Conservation (phyloP, 202 grass and related monocot genomes). For the Tripidium arundinaceum region DNA sequence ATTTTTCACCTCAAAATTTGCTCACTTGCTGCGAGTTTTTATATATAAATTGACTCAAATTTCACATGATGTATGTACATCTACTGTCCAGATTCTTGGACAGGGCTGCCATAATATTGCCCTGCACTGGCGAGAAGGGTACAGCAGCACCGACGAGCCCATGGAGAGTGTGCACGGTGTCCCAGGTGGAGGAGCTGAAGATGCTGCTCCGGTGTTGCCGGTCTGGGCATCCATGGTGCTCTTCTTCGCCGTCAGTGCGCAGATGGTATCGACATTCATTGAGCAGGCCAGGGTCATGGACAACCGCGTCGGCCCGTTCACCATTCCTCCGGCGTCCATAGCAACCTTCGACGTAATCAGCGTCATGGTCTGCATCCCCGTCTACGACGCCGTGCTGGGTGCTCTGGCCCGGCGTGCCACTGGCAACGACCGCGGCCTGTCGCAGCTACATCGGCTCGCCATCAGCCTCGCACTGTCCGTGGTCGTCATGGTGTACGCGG, state of each 20-base stretch:
- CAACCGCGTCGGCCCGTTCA: slow-evolving; percentile 20
- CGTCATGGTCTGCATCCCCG: slow-evolving; percentile 41
- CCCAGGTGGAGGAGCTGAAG: slow-evolving; percentile 57
- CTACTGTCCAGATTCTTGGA: slow-evolving; percentile 41
- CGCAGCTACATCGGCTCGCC: slow-evolving; percentile 48
- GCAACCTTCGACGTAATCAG: slow-evolving; percentile 31
- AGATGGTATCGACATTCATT: slow-evolving; percentile 44
- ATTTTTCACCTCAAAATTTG: no score
- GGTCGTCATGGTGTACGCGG: slow-evolving; percentile 28
- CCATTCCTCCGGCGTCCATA: slow-evolving; percentile 42
- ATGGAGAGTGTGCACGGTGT: slow-evolving; percentile 43
- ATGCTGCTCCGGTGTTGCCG: slow-evolving; percentile 38
- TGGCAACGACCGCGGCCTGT: slow-evolving; percentile 45
- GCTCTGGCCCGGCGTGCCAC: slow-evolving; percentile 39
- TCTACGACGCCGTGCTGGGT: slow-evolving; percentile 51
- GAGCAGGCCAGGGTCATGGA: slow-evolving; percentile 47
- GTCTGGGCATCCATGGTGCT: slow-evolving; percentile 35
- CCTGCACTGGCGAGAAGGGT: background rate
- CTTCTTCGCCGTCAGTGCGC: slow-evolving; percentile 18
- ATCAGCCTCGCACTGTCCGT: slow-evolving; percentile 34
- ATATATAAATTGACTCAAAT: no score
- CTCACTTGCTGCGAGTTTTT: no score
- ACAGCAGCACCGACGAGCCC: background rate
- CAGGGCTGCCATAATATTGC: slow-evolving; percentile 40
- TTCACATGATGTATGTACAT: no score